These are phyloP conservation scores for Aspergillus viridinutans DNA, from an alignment of 2,329 filamentous ascomycete genomes.

Conservation along the genomic window DNA sequence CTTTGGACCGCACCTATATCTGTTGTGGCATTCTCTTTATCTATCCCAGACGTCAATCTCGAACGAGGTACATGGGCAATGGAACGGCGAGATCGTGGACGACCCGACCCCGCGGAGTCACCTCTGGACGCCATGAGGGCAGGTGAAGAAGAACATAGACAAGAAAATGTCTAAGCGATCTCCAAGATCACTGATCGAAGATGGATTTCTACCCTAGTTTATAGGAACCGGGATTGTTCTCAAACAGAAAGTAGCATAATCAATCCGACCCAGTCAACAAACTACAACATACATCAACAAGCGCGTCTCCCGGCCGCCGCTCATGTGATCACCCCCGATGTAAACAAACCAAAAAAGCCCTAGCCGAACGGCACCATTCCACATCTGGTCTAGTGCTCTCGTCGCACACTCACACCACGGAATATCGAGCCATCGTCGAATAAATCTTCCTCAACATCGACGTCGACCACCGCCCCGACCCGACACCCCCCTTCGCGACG, in stretches of 20 bases:
- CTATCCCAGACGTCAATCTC: conserved; percentile 46
- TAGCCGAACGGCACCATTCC: conserved; percentile 35
- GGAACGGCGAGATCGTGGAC: conserved; percentile 61
- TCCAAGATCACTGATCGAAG: not conserved
- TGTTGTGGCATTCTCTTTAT: conserved; percentile 75
- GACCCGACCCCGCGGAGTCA: conserved; percentile 30
- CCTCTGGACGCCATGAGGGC: conserved; percentile 32
- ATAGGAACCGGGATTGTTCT: not conserved
- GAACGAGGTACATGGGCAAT: conserved; percentile 57
- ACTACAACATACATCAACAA: conserved; percentile 7
- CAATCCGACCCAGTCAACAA: not conserved
- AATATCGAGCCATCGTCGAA: conserved; percentile 32
- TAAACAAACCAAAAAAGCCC: conserved; percentile 44
- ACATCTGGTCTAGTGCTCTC: conserved; percentile 25
- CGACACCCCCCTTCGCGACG: conserved; percentile 31
- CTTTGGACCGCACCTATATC: conserved; percentile 52
- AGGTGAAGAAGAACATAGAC: conserved; percentile 12
- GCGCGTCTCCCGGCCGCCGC: conserved; percentile 26
- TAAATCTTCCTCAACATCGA: conserved; percentile 41
- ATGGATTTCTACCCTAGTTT: not conserved
- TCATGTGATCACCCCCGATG: conserved; percentile 31
- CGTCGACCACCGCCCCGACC: conserved; percentile 31
- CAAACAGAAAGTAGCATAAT: not conserved
- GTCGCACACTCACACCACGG: conserved; percentile 36
- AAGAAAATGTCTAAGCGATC: not conserved